These are phyloP conservation scores for Pisolithus albus DNA, from an alignment of 768 basidiomycete genomes.

Conservation along the genomic window DNA sequence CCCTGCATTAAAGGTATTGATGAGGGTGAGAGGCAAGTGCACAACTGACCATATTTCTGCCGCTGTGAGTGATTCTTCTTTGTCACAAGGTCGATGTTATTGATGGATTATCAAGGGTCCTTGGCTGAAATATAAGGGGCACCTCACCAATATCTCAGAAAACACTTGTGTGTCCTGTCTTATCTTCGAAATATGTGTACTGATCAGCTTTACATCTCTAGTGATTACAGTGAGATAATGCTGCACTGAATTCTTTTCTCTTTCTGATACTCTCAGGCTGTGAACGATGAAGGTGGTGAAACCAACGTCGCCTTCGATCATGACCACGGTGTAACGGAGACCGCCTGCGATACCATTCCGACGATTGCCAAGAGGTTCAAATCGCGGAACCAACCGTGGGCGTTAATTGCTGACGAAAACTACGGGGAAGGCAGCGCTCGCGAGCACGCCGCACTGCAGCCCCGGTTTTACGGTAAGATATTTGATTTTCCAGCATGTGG, in stretches of 20 bases:
- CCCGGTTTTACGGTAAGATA: slow-evolving; percentile 76
- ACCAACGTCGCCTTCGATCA: slow-evolving; percentile 89
- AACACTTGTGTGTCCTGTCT: slow-evolving; percentile 64
- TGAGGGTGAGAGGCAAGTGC: slow-evolving; percentile 96
- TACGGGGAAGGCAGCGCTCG: slow-evolving; percentile 98
- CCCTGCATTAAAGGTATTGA: slow-evolving; percentile 72
- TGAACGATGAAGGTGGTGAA: slow-evolving; percentile 91
- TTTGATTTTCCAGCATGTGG: too few species aligned
- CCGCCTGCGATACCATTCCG: slow-evolving; percentile 75
- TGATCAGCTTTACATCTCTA: slow-evolving; percentile 23
- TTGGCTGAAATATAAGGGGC: slow-evolving; percentile 98
- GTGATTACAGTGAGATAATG: slow-evolving; percentile 66
- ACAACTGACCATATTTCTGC: slow-evolving; percentile 99
- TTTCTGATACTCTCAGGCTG: slow-evolving; percentile 43
- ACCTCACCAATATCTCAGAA: slow-evolving; percentile 93
- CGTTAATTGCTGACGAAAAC: slow-evolving; percentile 91
- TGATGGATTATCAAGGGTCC: slow-evolving; percentile 54
- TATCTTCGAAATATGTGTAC: neutral
- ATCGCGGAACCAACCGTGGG: slow-evolving; percentile 80
- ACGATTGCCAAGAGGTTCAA: slow-evolving; percentile 86
- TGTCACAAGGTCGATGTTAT: neutral
- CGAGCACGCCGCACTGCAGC: slow-evolving; percentile 96
- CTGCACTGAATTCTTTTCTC: neutral
- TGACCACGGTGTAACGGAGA: slow-evolving; percentile 39
- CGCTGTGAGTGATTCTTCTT: slow-evolving; percentile 49